Evolutionary conservation across 2,329 filamentous ascomycete species (phyloP).

Genomic region (Xylogone sp.): DNA sequence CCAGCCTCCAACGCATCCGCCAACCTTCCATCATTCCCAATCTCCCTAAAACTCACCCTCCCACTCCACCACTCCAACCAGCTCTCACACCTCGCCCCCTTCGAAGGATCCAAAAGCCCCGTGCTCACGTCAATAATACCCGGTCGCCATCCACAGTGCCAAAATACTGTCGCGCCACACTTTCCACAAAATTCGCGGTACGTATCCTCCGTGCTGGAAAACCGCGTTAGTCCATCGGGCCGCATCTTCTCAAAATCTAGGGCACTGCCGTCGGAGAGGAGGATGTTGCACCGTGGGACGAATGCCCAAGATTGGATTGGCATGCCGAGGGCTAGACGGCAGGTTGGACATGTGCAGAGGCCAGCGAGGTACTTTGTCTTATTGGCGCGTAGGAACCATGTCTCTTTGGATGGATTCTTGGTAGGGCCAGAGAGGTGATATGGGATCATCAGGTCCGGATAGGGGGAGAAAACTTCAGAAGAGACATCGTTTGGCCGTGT

Average conservation of each 20-base stretch:
- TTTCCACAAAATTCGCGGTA: constrained; percentile 56
- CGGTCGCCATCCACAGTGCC: constrained; percentile 49
- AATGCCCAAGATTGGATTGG: constrained; percentile 66
- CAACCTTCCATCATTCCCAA: constrained; percentile 19
- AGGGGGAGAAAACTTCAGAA: constrained; percentile 39
- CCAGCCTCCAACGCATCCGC: constrained; percentile 17
- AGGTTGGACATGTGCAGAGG: constrained; percentile 58
- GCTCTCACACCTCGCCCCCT: constrained; percentile 50
- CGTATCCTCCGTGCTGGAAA: constrained; percentile 50
- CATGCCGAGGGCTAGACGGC: constrained; percentile 56
- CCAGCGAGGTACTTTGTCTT: constrained; percentile 53
- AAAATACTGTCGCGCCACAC: constrained; percentile 65
- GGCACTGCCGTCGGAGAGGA: constrained; percentile 33
- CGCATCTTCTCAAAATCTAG: constrained; percentile 25
- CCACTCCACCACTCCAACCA: constrained; percentile 61
- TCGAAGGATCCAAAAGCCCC: constrained; percentile 48
- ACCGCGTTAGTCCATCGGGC: constrained; percentile 42
- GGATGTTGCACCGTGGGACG: constrained; percentile 55
- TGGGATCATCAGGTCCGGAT: constrained; percentile 50
- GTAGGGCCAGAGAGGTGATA: constrained; percentile 33
- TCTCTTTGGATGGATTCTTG: constrained; percentile 35
- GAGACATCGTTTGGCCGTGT: constrained; percentile 49
- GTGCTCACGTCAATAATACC: constrained; percentile 61
- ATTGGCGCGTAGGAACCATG: constrained; percentile 13
- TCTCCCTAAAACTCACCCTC: constrained; percentile 50